Evolutionary conservation across 2,329 filamentous ascomycete genomes (phyloP).

Genomic region (Beauveria sp.): DNA sequence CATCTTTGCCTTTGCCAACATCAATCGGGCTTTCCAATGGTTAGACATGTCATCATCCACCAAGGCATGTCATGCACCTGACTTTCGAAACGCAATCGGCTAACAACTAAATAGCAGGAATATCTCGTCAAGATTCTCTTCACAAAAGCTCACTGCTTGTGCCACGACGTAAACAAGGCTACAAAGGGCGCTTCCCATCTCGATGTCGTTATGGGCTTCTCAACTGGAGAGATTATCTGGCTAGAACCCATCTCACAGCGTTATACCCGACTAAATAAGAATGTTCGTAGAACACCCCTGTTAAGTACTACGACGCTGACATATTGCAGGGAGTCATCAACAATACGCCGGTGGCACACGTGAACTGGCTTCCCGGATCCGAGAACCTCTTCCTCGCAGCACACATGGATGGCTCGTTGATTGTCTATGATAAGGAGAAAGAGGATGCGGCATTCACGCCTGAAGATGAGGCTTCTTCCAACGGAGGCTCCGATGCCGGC

Average conservation of each 20-base stretch:
- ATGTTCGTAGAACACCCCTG: slow-evolving; percentile 43
- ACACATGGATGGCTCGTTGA: slow-evolving; percentile 81
- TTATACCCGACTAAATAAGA: slow-evolving; percentile 94
- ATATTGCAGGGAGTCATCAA: slow-evolving; percentile 71
- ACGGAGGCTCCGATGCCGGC: slow-evolving; percentile 53
- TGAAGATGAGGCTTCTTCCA: slow-evolving; percentile 45
- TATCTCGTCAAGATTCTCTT: slow-evolving; percentile 94
- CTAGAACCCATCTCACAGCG: slow-evolving; percentile 95
- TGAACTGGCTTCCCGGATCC: slow-evolving; percentile 88
- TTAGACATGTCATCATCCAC: slow-evolving; percentile 72
- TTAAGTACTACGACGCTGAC: slow-evolving; percentile 1
- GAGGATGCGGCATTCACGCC: slow-evolving; percentile 74
- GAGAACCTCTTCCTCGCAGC: slow-evolving; percentile 89
- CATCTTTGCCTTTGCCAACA: slow-evolving; percentile 86
- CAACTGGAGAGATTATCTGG: slow-evolving; percentile 95
- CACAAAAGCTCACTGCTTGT: slow-evolving; percentile 90
- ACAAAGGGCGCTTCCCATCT: slow-evolving; percentile 76
- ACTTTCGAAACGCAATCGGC: no score
- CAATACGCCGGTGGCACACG: slow-evolving; percentile 72
- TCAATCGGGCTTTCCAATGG: slow-evolving; percentile 95
- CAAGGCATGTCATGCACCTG: slow-evolving; percentile 42
- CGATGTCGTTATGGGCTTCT: slow-evolving; percentile 92
- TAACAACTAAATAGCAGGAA: slow-evolving; percentile 52
- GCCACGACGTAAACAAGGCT: slow-evolving; percentile 80
- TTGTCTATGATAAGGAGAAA: slow-evolving; percentile 97